Base-by-base conservation (phyloP, 768 basidiomycete genomes). In the Amanita pseudoporphyria region DNA sequence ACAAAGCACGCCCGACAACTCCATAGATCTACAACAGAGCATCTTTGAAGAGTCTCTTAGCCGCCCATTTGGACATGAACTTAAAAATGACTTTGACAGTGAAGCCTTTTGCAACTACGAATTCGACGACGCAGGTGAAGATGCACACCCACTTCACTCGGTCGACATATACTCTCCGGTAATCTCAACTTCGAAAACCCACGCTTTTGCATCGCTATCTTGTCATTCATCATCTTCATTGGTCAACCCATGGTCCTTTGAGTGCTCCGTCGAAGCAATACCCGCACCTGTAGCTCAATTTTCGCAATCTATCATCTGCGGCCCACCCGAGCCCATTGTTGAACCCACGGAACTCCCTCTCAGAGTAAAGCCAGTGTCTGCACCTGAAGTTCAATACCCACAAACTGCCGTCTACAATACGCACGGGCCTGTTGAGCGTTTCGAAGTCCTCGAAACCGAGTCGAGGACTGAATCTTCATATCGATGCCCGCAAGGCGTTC, bases 151-250 rank as follows among this genome's bases (percentile, higher is more conserved):
- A 7, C 14, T 32, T 19, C 18, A 39, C 40, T 16, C 13, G 14
- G 32, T 50, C 41, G 21, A 35, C 12, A 14, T 5, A 4, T 30
- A 24, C 28, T 42, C 32, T 50, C 49, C 49, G 7, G 31, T 24
- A 13, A 7, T 50, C 1, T 33, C 40, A 22, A 33, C 19, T 12
- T n/a, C 28, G 24, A 40, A 42, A 6, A 36, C 49, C 18, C 21
- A 22, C 22, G 6, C 18, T 36, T 42, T 14, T 14, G 24, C 36
- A 31, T 42, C 40, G 10, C 9, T 31, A 9, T 43, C 47, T 16
- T 35, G 37, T 35, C 45, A 47, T 21, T 47, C 45, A 21, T 33
- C 32, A 37, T 47, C 45, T 9, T 47, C 45, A 13, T 46, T 46
- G 33, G 19, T 36, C 21, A 13, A 37, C 21, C 28, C 26, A 28